These are phyloP conservation scores for Yarrowia divulgata DNA, from an alignment of 805 yeast genomes.

Conservation along the genomic window DNA sequence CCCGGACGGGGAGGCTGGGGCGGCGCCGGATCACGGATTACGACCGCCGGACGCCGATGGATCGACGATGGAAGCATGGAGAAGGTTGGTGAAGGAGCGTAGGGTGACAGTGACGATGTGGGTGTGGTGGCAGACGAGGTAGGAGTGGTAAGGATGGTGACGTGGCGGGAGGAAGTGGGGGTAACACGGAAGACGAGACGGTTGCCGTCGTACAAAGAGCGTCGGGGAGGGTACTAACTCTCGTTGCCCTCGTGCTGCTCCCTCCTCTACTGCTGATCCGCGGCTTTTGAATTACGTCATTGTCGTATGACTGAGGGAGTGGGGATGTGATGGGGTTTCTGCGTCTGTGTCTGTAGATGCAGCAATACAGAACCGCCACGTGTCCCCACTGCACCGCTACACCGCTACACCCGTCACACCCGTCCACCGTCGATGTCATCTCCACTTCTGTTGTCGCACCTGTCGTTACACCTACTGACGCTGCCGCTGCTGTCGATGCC, in stretches of 20 bases:
- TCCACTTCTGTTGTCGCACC: too few relatives aligned
- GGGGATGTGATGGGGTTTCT: not conserved
- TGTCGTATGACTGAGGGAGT: constrained; percentile 6
- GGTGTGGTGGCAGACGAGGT: not conserved
- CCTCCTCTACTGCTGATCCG: too few relatives aligned
- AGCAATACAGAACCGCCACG: too few relatives aligned
- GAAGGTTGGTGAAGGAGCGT: constrained; percentile 8
- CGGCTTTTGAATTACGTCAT: constrained; percentile 20
- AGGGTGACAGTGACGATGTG: not conserved
- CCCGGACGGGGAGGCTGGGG: not conserved
- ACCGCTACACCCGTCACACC: not conserved
- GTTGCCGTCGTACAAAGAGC: too few relatives aligned
- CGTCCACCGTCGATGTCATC: not conserved
- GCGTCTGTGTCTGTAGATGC: too few relatives aligned
- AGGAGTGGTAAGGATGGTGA: not conserved
- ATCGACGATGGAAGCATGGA: constrained; percentile 30
- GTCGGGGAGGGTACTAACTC: too few relatives aligned
- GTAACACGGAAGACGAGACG: too few relatives aligned
- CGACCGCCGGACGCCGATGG: not conserved
- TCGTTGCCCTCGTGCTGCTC: too few relatives aligned
- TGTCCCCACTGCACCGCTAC: too few relatives aligned
- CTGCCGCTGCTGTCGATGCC: not conserved
- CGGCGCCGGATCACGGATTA: not conserved
- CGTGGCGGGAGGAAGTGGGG: not conserved
- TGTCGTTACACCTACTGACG: too few relatives aligned